phyloP scores from a whole-genome alignment of 345 rosid genomes.

The Chamaenerion angustifolium region DNA sequence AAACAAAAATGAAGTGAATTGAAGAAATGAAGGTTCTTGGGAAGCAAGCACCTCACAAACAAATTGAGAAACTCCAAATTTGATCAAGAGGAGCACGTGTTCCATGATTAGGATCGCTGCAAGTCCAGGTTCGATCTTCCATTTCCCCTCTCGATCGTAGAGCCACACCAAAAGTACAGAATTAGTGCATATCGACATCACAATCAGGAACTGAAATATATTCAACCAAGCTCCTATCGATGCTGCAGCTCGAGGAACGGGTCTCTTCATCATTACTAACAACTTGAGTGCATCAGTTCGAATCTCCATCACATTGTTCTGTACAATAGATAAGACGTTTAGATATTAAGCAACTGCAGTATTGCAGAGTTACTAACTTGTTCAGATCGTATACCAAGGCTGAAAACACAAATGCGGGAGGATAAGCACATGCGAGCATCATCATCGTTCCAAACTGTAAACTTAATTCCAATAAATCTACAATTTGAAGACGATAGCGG shows the following conservation, averaged over 20 bases:
- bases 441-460: slow-evolving; percentile 93
- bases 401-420: slow-evolving; percentile 70
- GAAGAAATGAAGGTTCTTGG: no score
- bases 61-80: slow-evolving; percentile 67
- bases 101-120: slow-evolving; percentile 78
- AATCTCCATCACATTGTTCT: slow-evolving; percentile 73
- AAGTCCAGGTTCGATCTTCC: slow-evolving; percentile 90
- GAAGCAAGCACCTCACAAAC: slow-evolving; percentile 45
- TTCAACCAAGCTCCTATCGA: slow-evolving; percentile 90
- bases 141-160: slow-evolving; percentile 74
- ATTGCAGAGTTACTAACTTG: not conserved
- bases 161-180: slow-evolving; percentile 78
- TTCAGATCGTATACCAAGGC: slow-evolving; percentile 32
- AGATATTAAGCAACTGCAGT: not conserved
- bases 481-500: not conserved
- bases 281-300: slow-evolving; percentile 82
- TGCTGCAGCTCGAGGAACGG: slow-evolving; percentile 71
- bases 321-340: slow-evolving; percentile 6
- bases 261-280: slow-evolving; percentile 55
- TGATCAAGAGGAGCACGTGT: slow-evolving; percentile 60
- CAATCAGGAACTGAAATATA: slow-evolving; percentile 74
- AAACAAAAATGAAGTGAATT: no score
- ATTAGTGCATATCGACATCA: slow-evolving; percentile 85
- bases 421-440: slow-evolving; percentile 98
- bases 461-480: slow-evolving; percentile 74